phyloP scores from a whole-genome alignment of 768 basidiomycete genomes.

The Chlorophyllum brunneum region DNA sequence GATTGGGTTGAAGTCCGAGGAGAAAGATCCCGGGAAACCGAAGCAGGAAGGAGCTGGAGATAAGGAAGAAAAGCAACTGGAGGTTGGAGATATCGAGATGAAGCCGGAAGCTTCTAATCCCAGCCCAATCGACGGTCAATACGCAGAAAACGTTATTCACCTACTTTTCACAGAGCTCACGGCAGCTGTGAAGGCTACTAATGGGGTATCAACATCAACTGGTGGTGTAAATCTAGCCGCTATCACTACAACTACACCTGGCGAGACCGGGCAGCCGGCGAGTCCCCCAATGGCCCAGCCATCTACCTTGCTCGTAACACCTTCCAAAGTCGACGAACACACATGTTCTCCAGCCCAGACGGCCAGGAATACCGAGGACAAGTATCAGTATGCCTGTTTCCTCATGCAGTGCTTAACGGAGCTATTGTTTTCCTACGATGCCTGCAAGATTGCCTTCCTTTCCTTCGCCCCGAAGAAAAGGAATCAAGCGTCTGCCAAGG shows the following conservation, averaged over 20 bases:
- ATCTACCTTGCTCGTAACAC: neutral
- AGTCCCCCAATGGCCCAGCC: neutral
- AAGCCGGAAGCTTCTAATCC: conserved; percentile 43
- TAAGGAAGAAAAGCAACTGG: conserved; percentile 1
- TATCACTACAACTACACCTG: neutral
- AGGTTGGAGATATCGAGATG: conserved; percentile 44
- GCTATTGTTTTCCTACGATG: conserved; percentile 87
- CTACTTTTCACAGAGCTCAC: conserved; percentile 72
- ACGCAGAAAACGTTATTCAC: conserved; percentile 59
- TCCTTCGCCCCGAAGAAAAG: conserved; percentile 72
- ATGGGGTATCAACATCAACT: conserved; percentile 23
- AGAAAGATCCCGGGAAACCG: conserved; percentile 15
- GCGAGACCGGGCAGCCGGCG: neutral
- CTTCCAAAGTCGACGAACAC: neutral
- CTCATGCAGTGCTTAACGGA: conserved; percentile 91
- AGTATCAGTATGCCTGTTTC: conserved; percentile 67
- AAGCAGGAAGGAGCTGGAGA: conserved; percentile 14
- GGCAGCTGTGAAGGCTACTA: conserved; percentile 47
- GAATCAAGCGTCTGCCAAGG: conserved; percentile 58
- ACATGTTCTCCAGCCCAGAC: conserved; percentile 4
- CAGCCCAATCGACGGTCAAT: conserved; percentile 31
- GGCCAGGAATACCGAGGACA: conserved; percentile 20
- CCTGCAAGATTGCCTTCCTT: conserved; percentile 86
- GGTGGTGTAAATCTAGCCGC: no score
- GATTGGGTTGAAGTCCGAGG: conserved; percentile 50